Conservation (phyloP, 352 stramenopile genomes). For the Phytophthora podocarpi region DNA sequence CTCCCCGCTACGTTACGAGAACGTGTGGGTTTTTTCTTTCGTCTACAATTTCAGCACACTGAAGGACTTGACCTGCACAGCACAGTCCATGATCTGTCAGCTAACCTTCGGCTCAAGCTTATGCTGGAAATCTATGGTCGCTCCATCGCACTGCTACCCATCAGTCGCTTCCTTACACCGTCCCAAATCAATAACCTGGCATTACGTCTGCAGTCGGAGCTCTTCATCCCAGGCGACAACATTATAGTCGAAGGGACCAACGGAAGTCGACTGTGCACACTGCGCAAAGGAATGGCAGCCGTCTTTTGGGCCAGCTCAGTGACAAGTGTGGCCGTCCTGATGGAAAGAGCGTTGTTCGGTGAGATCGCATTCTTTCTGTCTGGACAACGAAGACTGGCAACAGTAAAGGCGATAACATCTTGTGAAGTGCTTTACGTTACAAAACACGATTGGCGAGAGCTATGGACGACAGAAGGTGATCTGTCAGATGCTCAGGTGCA, state of each 20-base stretch:
- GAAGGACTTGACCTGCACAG: constrained; percentile 57
- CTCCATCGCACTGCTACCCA: constrained; percentile 52
- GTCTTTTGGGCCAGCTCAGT: constrained; percentile 59
- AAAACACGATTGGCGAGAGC: constrained; percentile 66
- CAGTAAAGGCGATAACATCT: constrained; percentile 59
- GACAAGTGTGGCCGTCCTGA: constrained; percentile 58
- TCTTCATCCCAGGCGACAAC: constrained; percentile 74
- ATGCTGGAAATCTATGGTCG: constrained; percentile 77
- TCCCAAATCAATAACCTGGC: constrained; percentile 73
- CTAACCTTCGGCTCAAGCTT: too few relatives aligned
- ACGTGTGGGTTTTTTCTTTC: constrained; percentile 72
- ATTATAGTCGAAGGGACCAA: constrained; percentile 68
- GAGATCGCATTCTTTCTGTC: constrained; percentile 75
- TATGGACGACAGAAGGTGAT: constrained; percentile 52
- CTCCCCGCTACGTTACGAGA: constrained; percentile 49
- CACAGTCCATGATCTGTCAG: constrained; percentile 65
- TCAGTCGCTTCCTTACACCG: constrained; percentile 55
- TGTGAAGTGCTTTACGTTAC: constrained; percentile 74
- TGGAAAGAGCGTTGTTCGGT: constrained; percentile 70
- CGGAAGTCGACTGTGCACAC: constrained; percentile 59
- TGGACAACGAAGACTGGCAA: constrained; percentile 56
- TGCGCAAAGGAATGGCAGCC: constrained; percentile 62
- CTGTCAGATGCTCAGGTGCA: constrained; percentile 53
- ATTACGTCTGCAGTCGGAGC: constrained; percentile 58
- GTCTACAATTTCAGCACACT: constrained; percentile 59